A percentile compares a stretch with the other conserved stretches of the same genome.
These are phyloP conservation scores for Blastobotrys proliferans DNA, from an alignment of 1,139 yeast genomes.

Conservation along the genomic window DNA sequence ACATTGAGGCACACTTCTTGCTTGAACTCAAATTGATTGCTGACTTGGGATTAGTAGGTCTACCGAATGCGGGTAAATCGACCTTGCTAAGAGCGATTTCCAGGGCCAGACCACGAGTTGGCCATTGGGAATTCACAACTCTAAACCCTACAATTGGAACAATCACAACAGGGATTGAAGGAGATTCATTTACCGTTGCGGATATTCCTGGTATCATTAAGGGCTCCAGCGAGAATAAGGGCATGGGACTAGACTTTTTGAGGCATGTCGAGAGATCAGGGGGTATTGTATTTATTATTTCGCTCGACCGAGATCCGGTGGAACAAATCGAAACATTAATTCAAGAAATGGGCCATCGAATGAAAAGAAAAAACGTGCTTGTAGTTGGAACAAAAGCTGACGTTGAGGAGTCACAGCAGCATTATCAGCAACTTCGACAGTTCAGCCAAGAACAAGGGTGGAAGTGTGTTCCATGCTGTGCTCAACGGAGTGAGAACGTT, in stretches of 20 bases:
- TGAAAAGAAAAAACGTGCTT: conserved; percentile 56
- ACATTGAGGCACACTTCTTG: conserved; percentile 61
- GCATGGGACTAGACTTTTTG: conserved; percentile 90
- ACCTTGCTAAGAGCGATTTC: conserved; percentile 86
- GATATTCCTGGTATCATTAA: conserved; percentile 94
- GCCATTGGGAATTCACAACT: conserved; percentile 97
- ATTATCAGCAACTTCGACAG: conserved; percentile 30
- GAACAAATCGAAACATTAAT: conserved; percentile 58
- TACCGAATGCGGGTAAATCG: conserved; percentile 96
- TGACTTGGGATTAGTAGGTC: conserved; percentile 87
- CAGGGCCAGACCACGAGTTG: conserved; percentile 83
- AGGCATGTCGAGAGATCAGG: conserved; percentile 90
- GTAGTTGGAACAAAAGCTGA: conserved; percentile 94
- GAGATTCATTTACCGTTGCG: conserved; percentile 80
- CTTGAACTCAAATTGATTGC: conserved; percentile 86
- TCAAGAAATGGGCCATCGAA: conserved; percentile 66
- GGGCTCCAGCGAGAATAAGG: conserved; percentile 77
- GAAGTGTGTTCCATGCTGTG: conserved; percentile 84
- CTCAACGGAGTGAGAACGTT: conserved; percentile 64
- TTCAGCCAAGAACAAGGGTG: conserved; percentile 40
- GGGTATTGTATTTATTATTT: conserved; percentile 82
- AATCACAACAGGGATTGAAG: conserved; percentile 60
- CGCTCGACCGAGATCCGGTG: conserved; percentile 66
- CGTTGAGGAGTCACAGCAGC: conserved; percentile 46
- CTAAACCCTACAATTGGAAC: conserved; percentile 91